Evolutionary conservation across 148 eudicot genomes (phyloP).

Genomic region (Fallopia convolvulus): DNA sequence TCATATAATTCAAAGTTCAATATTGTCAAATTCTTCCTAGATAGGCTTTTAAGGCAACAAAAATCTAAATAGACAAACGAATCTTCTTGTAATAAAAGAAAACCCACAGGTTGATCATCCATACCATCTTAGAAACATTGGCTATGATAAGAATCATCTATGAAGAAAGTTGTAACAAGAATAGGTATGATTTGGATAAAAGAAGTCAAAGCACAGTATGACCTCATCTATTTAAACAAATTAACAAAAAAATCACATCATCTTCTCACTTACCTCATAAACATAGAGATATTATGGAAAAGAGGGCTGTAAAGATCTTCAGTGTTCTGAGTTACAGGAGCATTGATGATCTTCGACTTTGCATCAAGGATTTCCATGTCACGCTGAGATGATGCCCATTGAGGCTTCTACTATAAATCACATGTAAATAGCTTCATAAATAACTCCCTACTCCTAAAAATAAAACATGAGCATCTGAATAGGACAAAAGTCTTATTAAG

Average conservation of each 20-base stretch:
- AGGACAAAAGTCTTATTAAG: not conserved
- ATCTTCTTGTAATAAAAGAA: not conserved
- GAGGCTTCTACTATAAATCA: slow-evolving; percentile 56
- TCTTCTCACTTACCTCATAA: slow-evolving; percentile 49
- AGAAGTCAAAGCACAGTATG: not conserved
- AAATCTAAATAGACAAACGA: not conserved
- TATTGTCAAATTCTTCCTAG: not conserved
- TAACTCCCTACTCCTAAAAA: slow-evolving; percentile 1
- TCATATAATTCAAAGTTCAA: not conserved
- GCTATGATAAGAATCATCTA: not conserved
- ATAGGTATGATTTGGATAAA: not conserved
- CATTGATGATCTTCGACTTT: slow-evolving; percentile 47
- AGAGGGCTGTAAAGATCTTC: slow-evolving; percentile 61
- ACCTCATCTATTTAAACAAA: not conserved
- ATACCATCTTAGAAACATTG: not conserved
- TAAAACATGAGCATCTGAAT: not conserved
- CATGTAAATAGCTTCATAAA: slow-evolving; percentile 10
- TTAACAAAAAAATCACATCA: not conserved
- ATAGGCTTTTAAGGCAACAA: not conserved
- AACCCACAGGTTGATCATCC: not conserved
- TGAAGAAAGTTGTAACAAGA: not conserved
- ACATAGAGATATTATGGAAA: slow-evolving; percentile 65
- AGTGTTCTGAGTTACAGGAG: slow-evolving; percentile 34
- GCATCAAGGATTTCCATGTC: slow-evolving; percentile 71
- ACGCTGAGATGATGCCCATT: slow-evolving; percentile 46